phyloP scores from a whole-genome alignment of 768 basidiomycete species.

The Termitomyces sp. region DNA sequence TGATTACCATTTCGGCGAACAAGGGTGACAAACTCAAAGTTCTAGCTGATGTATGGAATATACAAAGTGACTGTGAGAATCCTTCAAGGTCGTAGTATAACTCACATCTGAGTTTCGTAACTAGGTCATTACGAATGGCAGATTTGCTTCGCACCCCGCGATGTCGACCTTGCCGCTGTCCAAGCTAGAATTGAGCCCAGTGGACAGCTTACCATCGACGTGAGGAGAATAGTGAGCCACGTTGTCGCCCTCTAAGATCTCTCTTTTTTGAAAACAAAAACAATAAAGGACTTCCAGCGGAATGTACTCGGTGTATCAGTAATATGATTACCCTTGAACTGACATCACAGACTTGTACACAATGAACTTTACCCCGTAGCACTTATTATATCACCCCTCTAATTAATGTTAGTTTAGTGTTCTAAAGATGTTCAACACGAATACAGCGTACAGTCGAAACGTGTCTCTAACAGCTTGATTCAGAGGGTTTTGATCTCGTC shows the following conservation, averaged over 20 bases:
- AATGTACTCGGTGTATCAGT: not conserved
- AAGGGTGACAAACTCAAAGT: conserved; percentile 52
- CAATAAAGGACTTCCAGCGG: not conserved
- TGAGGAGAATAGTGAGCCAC: conserved; percentile 21
- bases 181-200: conserved; percentile 42
- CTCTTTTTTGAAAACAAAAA: not conserved
- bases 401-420: not conserved
- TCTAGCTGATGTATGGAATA: conserved; percentile 59
- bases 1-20: conserved; percentile 60
- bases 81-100: not conserved
- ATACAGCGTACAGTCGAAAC: not conserved
- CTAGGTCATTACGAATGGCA: conserved; percentile 61
- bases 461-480: not conserved
- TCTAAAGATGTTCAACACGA: not conserved
- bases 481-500: not conserved
- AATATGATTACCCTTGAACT: not conserved
- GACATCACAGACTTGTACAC: not conserved
- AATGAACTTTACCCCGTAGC: not conserved
- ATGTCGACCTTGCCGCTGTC: conserved; percentile 48
- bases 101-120: not conserved
- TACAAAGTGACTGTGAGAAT: conserved; percentile 52
- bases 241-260: not conserved
- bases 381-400: not conserved
- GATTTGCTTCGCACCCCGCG: conserved; percentile 45
- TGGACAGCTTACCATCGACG: conserved; percentile 43